Percentiles rank a stretch among this genome's conserved stretches.
phyloP scores from a whole-genome alignment of 441 rosid genomes.

The Jatropha multifida region DNA sequence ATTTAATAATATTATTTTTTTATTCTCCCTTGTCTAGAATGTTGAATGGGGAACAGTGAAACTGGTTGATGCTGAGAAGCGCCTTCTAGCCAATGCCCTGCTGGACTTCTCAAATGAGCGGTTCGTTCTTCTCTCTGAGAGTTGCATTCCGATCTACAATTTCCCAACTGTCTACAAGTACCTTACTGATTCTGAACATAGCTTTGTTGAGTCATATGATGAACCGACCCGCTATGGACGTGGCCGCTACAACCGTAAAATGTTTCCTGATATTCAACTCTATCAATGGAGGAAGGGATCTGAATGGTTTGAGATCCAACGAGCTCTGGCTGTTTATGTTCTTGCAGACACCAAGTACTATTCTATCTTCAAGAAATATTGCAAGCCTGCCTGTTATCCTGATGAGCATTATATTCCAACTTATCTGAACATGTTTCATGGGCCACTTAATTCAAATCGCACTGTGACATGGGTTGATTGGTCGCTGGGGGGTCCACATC shows the following conservation, averaged over 20 bases:
- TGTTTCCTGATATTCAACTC: constrained; percentile 81
- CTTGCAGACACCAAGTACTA: constrained; percentile 76
- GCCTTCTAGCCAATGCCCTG: constrained; percentile 85
- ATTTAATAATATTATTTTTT: neutral
- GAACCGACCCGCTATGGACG: constrained; percentile 89
- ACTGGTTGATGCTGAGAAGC: constrained; percentile 81
- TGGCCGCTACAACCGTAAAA: constrained; percentile 84
- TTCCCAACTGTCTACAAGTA: constrained; percentile 76
- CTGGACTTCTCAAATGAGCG: constrained; percentile 87
- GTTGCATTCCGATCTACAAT: constrained; percentile 89
- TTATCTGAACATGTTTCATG: constrained; percentile 74
- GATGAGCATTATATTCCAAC: constrained; percentile 97
- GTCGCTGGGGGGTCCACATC: constrained; percentile 87
- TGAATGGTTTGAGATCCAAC: constrained; percentile 93
- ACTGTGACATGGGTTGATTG: constrained; percentile 90
- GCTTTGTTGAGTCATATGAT: constrained; percentile 90
- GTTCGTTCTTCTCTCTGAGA: constrained; percentile 88
- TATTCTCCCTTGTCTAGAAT: constrained; percentile 36
- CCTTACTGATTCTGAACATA: constrained; percentile 59
- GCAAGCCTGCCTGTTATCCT: constrained; percentile 91
- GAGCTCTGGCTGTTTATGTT: constrained; percentile 57
- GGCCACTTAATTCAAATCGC: constrained; percentile 64
- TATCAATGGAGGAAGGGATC: constrained; percentile 95
- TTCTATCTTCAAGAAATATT: constrained; percentile 60
- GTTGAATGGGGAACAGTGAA: constrained; percentile 80